phyloP scores from a whole-genome alignment of 1,284 basidiomycete genomes.

The Cutaneotrichosporon sp. region DNA sequence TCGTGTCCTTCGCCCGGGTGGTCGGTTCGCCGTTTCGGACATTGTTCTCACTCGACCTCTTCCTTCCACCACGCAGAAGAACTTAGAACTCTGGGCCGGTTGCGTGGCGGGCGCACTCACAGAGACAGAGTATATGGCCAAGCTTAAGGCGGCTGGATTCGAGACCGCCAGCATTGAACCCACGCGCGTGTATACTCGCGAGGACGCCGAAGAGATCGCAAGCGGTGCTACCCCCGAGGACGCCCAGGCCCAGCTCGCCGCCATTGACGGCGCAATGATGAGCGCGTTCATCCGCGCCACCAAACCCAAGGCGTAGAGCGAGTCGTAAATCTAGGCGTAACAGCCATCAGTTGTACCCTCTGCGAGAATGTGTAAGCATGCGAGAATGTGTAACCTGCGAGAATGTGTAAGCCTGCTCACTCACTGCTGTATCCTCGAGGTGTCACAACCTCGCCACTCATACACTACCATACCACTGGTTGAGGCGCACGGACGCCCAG shows the following conservation, averaged over 20 bases:
- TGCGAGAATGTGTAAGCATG: neutral
- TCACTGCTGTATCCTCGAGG: too few species aligned
- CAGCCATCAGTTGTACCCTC: neutral
- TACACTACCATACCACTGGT: too few species aligned
- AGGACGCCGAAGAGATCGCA: slow-evolving; percentile 25
- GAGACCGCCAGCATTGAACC: slow-evolving; percentile 17
- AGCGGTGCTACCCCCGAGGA: slow-evolving; percentile 11
- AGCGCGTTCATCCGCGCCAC: slow-evolving; percentile 9
- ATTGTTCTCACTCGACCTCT: slow-evolving; percentile 24
- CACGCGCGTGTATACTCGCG: slow-evolving; percentile 23
- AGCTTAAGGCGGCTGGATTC: slow-evolving; percentile 23
- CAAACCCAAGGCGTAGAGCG: slow-evolving; percentile 1
- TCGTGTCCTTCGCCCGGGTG: slow-evolving; percentile 95
- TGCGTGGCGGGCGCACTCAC: slow-evolving; percentile 26
- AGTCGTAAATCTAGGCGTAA: neutral
- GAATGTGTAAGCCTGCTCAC: too few species aligned
- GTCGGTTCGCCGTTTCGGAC: slow-evolving; percentile 76
- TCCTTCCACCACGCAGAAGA: slow-evolving; percentile 7
- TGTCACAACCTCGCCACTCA: too few species aligned
- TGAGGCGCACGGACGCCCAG: too few species aligned
- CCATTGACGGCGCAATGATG: slow-evolving; percentile 6
- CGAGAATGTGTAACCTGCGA: too few species aligned
- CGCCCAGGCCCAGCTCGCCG: slow-evolving; percentile 10
- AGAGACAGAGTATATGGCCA: slow-evolving; percentile 20
- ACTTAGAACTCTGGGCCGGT: slow-evolving; percentile 28